A percentile compares a stretch with the other conserved stretches of the same genome.
Evolutionary conservation across 2,329 filamentous ascomycete genomes (phyloP).

Genomic region (Fulvia fulva): DNA sequence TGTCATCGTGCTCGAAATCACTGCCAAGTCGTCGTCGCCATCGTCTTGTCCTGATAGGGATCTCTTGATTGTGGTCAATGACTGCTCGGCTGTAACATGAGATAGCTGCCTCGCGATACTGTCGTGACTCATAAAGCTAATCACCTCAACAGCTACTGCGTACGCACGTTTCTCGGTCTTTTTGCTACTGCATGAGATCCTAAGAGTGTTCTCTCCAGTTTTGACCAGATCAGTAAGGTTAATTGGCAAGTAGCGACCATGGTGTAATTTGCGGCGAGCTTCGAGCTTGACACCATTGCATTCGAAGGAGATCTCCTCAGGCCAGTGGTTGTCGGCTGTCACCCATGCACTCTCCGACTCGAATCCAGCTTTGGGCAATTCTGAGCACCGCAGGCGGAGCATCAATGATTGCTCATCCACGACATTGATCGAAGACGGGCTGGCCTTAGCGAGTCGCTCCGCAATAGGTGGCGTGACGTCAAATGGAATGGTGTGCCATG

Average conservation of each 20-base stretch:
- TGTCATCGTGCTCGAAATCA: constrained; percentile 39
- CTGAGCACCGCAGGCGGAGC: constrained; percentile 67
- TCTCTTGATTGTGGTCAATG: constrained; percentile 56
- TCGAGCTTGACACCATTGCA: constrained; percentile 57
- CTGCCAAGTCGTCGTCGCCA: constrained; percentile 49
- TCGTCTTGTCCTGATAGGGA: constrained; percentile 34
- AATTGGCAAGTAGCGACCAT: constrained; percentile 70
- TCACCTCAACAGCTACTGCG: constrained; percentile 65
- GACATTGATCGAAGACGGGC: constrained; percentile 23
- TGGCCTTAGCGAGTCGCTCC: constrained; percentile 34
- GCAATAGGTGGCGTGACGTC: constrained; percentile 38
- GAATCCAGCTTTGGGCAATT: constrained; percentile 31
- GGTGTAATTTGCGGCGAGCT: constrained; percentile 64
- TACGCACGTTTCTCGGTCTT: constrained; percentile 44
- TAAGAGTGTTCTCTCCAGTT: constrained; percentile 59
- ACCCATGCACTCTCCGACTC: constrained; percentile 57
- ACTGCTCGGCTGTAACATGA: constrained; percentile 44
- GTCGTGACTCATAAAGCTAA: constrained; percentile 52
- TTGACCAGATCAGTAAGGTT: constrained; percentile 64
- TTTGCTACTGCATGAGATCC: constrained; percentile 44
- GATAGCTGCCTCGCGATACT: constrained; percentile 36
- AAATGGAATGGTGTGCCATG: constrained; percentile 48
- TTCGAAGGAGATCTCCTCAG: constrained; percentile 62
- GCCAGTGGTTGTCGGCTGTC: constrained; percentile 64
- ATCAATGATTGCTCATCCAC: constrained; percentile 54